Evolutionary conservation across 495 filamentous ascomycete species (phyloP).

Genomic region (Xylaria bambusicola): DNA sequence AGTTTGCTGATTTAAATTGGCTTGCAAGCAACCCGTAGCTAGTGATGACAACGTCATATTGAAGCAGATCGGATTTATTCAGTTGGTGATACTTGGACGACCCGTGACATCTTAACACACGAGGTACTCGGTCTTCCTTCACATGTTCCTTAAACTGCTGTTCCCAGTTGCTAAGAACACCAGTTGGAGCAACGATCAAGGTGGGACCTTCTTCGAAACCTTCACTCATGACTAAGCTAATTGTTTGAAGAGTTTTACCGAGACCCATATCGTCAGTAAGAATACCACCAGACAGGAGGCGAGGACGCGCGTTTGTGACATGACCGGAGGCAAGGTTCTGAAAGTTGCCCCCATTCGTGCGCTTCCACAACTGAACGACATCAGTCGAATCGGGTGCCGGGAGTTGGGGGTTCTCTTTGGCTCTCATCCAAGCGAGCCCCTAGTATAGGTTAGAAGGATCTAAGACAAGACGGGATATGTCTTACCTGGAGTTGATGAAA

Average conservation of each 20-base stretch:
- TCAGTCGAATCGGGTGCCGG: constrained; percentile 63
- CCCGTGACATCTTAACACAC: constrained; percentile 77
- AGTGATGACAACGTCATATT: constrained; percentile 77
- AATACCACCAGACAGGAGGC: constrained; percentile 77
- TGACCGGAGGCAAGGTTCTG: constrained; percentile 80
- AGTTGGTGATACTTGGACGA: constrained; percentile 49
- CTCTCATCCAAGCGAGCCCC: constrained; percentile 81
- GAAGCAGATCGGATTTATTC: constrained; percentile 54
- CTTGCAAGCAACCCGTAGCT: constrained; percentile 68
- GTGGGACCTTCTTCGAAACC: constrained; percentile 59
- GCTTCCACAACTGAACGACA: constrained; percentile 81
- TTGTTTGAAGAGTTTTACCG: constrained; percentile 88
- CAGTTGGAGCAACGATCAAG: constrained; percentile 79
- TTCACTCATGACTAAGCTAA: constrained; percentile 71
- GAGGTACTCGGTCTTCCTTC: constrained; percentile 57
- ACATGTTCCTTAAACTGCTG: constrained; percentile 79
- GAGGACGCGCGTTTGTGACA: constrained; percentile 55
- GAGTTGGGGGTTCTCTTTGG: constrained; percentile 70
- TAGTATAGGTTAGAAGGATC: constrained; percentile 35
- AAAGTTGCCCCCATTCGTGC: constrained; percentile 52
- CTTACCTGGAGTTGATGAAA: constrained; percentile 73
- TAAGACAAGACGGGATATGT: neutral
- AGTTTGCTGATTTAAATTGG: constrained; percentile 33
- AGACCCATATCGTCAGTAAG: constrained; percentile 94
- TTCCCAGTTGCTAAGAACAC: constrained; percentile 92